phyloP scores from a whole-genome alignment of 1,284 basidiomycete genomes.

The Somion occarium region DNA sequence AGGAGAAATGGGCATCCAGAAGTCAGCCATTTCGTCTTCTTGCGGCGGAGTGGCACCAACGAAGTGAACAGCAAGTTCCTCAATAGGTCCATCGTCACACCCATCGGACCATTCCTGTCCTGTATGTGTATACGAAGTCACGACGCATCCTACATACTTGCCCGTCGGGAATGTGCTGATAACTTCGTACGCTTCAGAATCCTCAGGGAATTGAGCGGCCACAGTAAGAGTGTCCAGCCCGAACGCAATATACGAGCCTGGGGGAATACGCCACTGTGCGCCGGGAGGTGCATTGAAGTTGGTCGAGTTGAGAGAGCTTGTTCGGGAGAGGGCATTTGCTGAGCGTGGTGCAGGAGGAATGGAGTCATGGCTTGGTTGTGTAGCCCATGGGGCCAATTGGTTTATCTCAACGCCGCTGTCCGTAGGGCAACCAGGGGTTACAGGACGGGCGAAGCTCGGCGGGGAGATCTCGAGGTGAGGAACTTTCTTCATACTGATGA shows the following conservation, averaged over 20 bases:
- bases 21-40: slow-evolving; percentile 1
- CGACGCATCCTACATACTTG: slow-evolving; percentile 23
- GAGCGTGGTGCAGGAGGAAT: background rate
- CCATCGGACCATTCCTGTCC: background rate
- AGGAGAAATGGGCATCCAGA: slow-evolving; percentile 16
- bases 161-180: slow-evolving; percentile 9
- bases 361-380: background rate
- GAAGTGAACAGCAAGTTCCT: slow-evolving; percentile 17
- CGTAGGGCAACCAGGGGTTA: slow-evolving; percentile 9
- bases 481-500: too few relatives aligned
- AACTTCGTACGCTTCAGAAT: slow-evolving; percentile 7
- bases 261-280: slow-evolving; percentile 7
- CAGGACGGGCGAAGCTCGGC: background rate
- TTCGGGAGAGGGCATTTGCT: background rate
- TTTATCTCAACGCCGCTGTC: slow-evolving; percentile 2
- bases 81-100: slow-evolving; percentile 5
- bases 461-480: slow-evolving; percentile 3
- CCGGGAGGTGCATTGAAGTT: background rate
- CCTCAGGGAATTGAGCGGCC: slow-evolving; percentile 3
- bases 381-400: too few relatives aligned
- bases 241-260: slow-evolving; percentile 21
- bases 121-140: slow-evolving; percentile 12
- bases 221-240: slow-evolving; percentile 13
- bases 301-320: background rate
- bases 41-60: slow-evolving; percentile 10